Conservation (phyloP, 495 filamentous ascomycete genomes). For the Chaetomium fimeti region DNA sequence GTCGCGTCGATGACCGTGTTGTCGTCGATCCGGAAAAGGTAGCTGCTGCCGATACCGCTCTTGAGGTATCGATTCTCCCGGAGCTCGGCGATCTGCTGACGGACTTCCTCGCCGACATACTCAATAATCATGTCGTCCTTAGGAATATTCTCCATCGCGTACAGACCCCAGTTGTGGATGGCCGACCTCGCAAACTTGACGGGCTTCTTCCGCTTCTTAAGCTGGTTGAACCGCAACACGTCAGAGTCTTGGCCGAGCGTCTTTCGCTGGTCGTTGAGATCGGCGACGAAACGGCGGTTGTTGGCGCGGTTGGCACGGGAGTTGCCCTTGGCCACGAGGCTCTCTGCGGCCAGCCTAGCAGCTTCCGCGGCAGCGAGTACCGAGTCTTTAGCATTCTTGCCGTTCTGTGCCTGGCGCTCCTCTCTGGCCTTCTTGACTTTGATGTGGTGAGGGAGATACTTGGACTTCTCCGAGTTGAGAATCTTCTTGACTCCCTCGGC, state of each 20-base stretch:
- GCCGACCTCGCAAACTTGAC: slow-evolving; percentile 97
- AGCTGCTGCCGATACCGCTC: slow-evolving; percentile 95
- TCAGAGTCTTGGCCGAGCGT: slow-evolving; percentile 82
- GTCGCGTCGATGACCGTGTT: slow-evolving; percentile 97
- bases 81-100: slow-evolving; percentile 93
- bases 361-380: slow-evolving; percentile 65
- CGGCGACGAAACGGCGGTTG: slow-evolving; percentile 88
- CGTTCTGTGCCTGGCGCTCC: slow-evolving; percentile 77
- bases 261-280: slow-evolving; percentile 91
- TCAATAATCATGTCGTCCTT: slow-evolving; percentile 99
- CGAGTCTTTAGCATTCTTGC: slow-evolving; percentile 64
- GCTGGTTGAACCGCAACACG: slow-evolving; percentile 93
- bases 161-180: slow-evolving; percentile 98
- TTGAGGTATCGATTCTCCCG: slow-evolving; percentile 88
- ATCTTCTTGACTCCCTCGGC: slow-evolving; percentile 95
- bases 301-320: slow-evolving; percentile 91
- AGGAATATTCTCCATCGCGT: slow-evolving; percentile 94
- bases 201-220: slow-evolving; percentile 99
- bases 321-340: slow-evolving; percentile 68
- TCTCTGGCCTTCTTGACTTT: slow-evolving; percentile 87
- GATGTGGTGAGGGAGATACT: slow-evolving; percentile 96
- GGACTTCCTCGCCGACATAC: slow-evolving; percentile 96
- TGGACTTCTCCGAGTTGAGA: slow-evolving; percentile 92
- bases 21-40: slow-evolving; percentile 97
- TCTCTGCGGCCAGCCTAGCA: slow-evolving; percentile 73